Conservation (phyloP, 768 basidiomycete species). For the Auriculariales sp. region DNA sequence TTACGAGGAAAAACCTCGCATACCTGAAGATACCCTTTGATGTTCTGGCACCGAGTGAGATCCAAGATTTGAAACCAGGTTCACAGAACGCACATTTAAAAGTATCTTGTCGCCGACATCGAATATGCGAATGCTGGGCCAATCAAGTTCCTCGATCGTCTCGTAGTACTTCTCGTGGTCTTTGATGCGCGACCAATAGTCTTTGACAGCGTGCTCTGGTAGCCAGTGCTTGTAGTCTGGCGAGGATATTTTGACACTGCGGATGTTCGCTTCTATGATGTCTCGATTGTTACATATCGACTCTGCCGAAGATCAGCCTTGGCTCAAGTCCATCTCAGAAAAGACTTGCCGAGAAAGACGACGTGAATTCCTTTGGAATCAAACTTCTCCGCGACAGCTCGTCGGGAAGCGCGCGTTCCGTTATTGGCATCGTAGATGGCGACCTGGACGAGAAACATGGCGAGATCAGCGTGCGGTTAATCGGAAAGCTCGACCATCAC, state of each 20-base stretch:
- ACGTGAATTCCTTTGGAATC: constrained; percentile 81
- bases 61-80: background rate
- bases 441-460: too few species aligned
- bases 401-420: constrained; percentile 52
- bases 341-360: constrained; percentile 63
- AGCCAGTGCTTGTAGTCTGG: constrained; percentile 94
- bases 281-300: constrained; percentile 83
- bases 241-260: constrained; percentile 94
- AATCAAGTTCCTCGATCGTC: constrained; percentile 78
- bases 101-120: constrained; percentile 95
- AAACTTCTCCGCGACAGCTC: constrained; percentile 70
- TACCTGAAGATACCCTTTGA: constrained; percentile 81
- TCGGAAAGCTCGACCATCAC: too few species aligned
- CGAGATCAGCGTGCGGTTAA: too few species aligned
- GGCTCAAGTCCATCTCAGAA: background rate
- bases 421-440: constrained; percentile 99
- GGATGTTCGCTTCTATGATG: constrained; percentile 86
- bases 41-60: constrained; percentile 31
- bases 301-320: constrained; percentile 32
- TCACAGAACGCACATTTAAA: constrained; percentile 53
- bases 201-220: constrained; percentile 79
- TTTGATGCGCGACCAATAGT: constrained; percentile 81
- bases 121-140: constrained; percentile 88
- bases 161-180: constrained; percentile 84
- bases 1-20: constrained; percentile 7